phyloP scores from a whole-genome alignment of 2,329 filamentous ascomycete species.

The Ophiostoma fasciatum region DNA sequence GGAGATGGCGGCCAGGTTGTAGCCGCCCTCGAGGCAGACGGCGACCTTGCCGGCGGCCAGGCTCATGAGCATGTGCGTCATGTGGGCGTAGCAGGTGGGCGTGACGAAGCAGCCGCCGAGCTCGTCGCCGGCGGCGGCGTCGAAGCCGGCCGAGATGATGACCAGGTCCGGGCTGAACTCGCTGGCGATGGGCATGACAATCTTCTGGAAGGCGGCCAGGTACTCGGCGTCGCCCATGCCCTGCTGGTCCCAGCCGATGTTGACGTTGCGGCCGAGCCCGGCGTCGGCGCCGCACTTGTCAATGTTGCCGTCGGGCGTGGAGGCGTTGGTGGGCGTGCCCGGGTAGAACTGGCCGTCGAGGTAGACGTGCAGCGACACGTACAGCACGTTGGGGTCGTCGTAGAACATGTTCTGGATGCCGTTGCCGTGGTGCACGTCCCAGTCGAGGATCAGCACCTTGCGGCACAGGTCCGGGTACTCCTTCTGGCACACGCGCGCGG shows the following conservation, averaged over 20 bases:
- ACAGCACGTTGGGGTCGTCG: conserved; percentile 83
- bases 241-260: conserved; percentile 52
- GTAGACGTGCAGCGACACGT: conserved; percentile 89
- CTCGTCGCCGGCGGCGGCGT: conserved; percentile 85
- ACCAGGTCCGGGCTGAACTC: conserved; percentile 93
- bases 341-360: conserved; percentile 77
- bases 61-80: conserved; percentile 99
- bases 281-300: conserved; percentile 41
- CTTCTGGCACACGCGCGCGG: conserved; percentile 71
- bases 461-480: conserved; percentile 68
- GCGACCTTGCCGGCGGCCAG: conserved; percentile 78
- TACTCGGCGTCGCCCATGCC: conserved; percentile 96
- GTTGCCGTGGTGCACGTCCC: conserved; percentile 74
- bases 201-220: conserved; percentile 85
- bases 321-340: conserved; percentile 40
- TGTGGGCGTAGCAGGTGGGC: conserved; percentile 84
- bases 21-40: conserved; percentile 89
- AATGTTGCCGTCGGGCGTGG: conserved; percentile 44
- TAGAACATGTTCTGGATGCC: conserved; percentile 96
- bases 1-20: conserved; percentile 87
- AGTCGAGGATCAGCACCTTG: conserved; percentile 87
- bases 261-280: conserved; percentile 48
- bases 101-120: conserved; percentile 87
- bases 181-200: conserved; percentile 89
- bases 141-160: conserved; percentile 90